phyloP scores from a whole-genome alignment of 116 monocot genomes.

The Zostera marina region DNA sequence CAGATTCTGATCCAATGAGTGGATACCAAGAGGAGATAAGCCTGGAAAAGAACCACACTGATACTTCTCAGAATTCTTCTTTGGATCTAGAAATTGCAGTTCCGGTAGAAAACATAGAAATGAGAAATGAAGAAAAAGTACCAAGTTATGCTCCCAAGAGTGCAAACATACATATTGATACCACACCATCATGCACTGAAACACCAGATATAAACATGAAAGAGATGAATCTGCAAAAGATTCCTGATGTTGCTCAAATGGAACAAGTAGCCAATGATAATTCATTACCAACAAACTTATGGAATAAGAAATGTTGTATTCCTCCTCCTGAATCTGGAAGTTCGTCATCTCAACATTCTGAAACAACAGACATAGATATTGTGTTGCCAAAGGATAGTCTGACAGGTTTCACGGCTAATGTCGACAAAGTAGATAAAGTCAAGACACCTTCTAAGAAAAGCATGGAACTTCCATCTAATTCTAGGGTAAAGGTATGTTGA shows the following conservation, averaged over 20 bases:
- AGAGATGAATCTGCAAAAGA: slow-evolving; percentile 7
- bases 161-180: not conserved
- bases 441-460: slow-evolving; percentile 2
- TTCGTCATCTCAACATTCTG: not conserved
- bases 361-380: not conserved
- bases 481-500: slow-evolving; percentile 2
- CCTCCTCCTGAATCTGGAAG: not conserved
- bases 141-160: slow-evolving; percentile 1
- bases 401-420: not conserved
- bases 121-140: not conserved
- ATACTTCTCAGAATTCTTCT: not conserved
- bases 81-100: not conserved
- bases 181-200: not conserved
- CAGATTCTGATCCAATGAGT: not conserved
- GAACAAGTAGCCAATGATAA: slow-evolving; percentile 4
- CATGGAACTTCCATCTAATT: not conserved
- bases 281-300: not conserved
- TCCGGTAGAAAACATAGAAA: not conserved
- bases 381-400: not conserved
- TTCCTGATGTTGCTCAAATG: slow-evolving; percentile 9
- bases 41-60: not conserved
- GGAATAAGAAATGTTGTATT: not conserved
- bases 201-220: slow-evolving; percentile 4
- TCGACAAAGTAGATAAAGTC: not conserved
- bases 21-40: slow-evolving; percentile 1